Evolutionary conservation across 2,329 filamentous ascomycete genomes (phyloP), one percentile per base, ranked within the genome.

Genomic region (Claviceps sp.): DNA sequence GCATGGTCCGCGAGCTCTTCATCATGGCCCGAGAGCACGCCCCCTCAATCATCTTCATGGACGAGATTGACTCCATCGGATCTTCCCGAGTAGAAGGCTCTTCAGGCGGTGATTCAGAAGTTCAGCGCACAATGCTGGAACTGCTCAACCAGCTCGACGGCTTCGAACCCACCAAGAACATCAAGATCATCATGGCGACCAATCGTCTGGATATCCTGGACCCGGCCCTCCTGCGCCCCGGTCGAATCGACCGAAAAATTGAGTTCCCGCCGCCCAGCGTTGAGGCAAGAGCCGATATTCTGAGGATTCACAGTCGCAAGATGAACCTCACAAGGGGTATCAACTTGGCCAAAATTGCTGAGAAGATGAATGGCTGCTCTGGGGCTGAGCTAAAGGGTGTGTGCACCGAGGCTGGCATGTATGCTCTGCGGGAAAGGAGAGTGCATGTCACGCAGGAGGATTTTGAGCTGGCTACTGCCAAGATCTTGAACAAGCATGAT

Each of bases 111-210:
- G 93, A 98, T 66, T 96, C 90, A 1, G 93, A 98, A 71, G 93
- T 98, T 50, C 93, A 98, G 73, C 85, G 93, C 63, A 98, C 93
- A 47, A 98, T 98, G 93, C 73, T 98, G 72, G 93, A 98, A 70
- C 77, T 98, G 55, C 82, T 98, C 58, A 98, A 98, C 74, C 93
- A 98, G 75, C 81, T 98, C 55, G 93, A 98, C 66, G 93, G 93
- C 49, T 98, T 98, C 70, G 93, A 97, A 72, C 93, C 93, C 5
- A 97, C 91, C 47, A 98, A 98, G 77, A 97, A 97, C 73, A 98
- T 98, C 82, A 98, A 98, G 72, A 89, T 98, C 68, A 95, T 98
- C 73, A 98, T 98, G 91, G 93, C 93, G 51, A 98, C 93, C 48
- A 98, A 98, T 72, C 87, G 93, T 67, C 80, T 98, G 57, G 93